Percentiles rank a stretch among this genome's conserved stretches.
Conservation (phyloP, 192 early-diverging fungal genomes). For the Linnemannia schmuckeri region DNA sequence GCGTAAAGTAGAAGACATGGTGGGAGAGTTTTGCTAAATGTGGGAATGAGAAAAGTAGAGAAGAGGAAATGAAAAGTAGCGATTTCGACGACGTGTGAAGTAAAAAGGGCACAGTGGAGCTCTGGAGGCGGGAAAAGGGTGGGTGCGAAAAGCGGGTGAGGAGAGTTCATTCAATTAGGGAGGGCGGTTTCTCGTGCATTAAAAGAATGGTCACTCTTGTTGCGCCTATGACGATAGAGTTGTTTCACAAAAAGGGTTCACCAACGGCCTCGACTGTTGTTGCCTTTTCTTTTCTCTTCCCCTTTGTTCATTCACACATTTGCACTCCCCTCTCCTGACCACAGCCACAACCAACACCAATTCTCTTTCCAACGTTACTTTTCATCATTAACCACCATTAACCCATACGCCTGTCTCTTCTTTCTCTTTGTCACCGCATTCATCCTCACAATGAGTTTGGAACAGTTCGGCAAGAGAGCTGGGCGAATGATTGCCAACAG, state of each 20-base stretch:
- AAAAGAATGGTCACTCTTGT: not conserved
- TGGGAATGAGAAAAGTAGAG: not conserved
- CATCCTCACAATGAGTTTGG: constrained; percentile 39
- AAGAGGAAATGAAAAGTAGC: not conserved
- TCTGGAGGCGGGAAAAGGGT: not conserved
- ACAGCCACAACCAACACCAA: not conserved
- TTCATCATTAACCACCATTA: not conserved
- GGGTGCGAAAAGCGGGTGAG: not conserved
- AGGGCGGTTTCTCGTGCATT: not conserved
- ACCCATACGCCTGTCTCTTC: constrained; percentile 8
- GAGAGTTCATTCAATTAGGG: constrained; percentile 7
- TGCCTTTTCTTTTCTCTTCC: not conserved
- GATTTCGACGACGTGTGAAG: not conserved
- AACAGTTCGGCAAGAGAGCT: constrained; percentile 40
- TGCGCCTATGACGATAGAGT: not conserved
- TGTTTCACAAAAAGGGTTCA: not conserved
- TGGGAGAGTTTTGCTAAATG: not conserved
- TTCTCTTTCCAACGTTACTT: not conserved
- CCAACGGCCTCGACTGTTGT: no score
- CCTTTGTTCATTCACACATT: not conserved
- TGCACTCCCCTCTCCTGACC: not conserved
- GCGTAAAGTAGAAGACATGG: constrained; percentile 18
- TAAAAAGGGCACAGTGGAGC: not conserved
- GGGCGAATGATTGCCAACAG: constrained; percentile 34
- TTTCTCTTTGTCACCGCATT: constrained; percentile 29